These are phyloP conservation scores for Schizonepeta tenuifolia DNA, from an alignment of 257 asterid genomes.

Conservation along the genomic window DNA sequence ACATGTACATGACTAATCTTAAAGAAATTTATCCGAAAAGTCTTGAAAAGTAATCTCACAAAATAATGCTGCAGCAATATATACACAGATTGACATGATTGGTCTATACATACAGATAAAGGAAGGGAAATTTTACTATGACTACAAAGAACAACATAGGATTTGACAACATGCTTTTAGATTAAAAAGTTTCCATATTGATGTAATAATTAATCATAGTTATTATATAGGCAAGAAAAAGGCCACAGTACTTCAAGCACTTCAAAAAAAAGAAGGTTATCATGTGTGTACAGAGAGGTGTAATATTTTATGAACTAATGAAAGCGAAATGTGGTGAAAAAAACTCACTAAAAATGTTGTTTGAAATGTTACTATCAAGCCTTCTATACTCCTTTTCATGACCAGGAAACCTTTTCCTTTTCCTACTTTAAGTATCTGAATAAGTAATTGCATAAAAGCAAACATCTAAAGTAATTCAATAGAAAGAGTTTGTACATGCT, in stretches of 20 bases:
- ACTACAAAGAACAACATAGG: conserved; percentile 31
- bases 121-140: background rate
- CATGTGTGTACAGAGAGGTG: conserved; percentile 39
- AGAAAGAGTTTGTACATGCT: conserved; percentile 49
- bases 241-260: conserved; percentile 31
- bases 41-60: background rate
- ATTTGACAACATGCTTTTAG: conserved; percentile 32
- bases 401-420: conserved; percentile 76
- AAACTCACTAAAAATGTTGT: conserved; percentile 63
- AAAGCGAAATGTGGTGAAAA: conserved; percentile 62
- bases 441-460: background rate
- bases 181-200: conserved; percentile 35
- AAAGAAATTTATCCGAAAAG: background rate
- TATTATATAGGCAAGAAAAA: conserved; percentile 43
- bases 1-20: conserved; percentile 31
- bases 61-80: background rate
- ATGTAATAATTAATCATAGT: conserved; percentile 32
- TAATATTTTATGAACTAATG: conserved; percentile 63
- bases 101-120: background rate
- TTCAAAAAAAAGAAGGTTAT: conserved; percentile 41
- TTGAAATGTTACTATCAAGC: conserved; percentile 77
- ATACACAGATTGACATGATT: background rate
- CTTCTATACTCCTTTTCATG: conserved; percentile 76
- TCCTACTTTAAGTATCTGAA: conserved; percentile 76
- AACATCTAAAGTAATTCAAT: background rate